A percentile compares a stretch with the other conserved stretches of the same genome.
Evolutionary conservation across 345 rosid genomes (phyloP).

Genomic region (Physaria fendleri): DNA sequence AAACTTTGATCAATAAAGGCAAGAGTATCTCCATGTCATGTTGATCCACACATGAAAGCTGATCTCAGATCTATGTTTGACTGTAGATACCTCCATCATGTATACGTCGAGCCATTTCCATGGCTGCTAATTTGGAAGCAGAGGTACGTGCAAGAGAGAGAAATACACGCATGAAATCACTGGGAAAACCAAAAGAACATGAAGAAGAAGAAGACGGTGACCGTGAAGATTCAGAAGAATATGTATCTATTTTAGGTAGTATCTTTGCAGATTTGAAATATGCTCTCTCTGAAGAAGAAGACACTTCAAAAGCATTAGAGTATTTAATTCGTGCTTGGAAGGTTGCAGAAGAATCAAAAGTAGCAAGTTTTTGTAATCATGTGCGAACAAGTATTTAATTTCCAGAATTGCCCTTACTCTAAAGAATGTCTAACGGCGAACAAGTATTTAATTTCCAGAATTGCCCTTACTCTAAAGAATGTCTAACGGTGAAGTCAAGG

Average conservation of each 20-base stretch:
- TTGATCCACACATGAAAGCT: conserved; percentile 10
- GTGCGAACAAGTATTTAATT: not conserved
- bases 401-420: not conserved
- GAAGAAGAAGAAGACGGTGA: conserved; percentile 15
- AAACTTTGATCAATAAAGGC: not conserved
- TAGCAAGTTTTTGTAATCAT: no score
- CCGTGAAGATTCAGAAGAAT: conserved; percentile 28
- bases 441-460: not conserved
- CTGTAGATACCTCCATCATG: conserved; percentile 76
- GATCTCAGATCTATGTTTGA: not conserved
- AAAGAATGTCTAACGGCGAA: not conserved
- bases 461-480: not conserved
- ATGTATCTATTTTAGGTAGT: conserved; percentile 25
- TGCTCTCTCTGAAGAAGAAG: conserved; percentile 35
- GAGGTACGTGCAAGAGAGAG: conserved; percentile 39
- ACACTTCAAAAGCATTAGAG: conserved; percentile 33
- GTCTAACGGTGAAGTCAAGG: not conserved
- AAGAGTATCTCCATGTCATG: no score
- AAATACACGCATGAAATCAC: conserved; percentile 13
- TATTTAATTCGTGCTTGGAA: conserved; percentile 40
- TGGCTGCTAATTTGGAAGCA: conserved; percentile 70
- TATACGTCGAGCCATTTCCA: conserved; percentile 47
- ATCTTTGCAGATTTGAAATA: conserved; percentile 40
- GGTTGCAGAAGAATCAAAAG: conserved; percentile 40
- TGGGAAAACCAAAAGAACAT: conserved; percentile 11